These are phyloP conservation scores for Batkoa obscura DNA, from an alignment of 371 early-diverging fungal species.

Conservation along the genomic window DNA sequence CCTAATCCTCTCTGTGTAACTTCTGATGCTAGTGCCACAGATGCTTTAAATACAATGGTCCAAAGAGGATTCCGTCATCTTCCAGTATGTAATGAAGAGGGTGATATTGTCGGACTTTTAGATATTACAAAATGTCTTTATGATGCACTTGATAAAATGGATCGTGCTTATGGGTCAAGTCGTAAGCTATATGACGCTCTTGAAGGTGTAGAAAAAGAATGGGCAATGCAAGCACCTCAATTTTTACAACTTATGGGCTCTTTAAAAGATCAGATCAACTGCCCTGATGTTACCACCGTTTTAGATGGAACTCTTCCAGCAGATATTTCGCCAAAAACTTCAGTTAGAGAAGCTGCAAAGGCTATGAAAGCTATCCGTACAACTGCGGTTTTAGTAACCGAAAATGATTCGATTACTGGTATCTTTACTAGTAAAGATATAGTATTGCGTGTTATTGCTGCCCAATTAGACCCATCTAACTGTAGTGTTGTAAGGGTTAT, in stretches of 20 bases:
- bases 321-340: conserved; percentile 54
- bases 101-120: conserved; percentile 78
- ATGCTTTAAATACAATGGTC: conserved; percentile 89
- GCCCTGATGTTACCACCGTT: conserved; percentile 69
- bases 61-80: conserved; percentile 82
- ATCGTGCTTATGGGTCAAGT: conserved; percentile 76
- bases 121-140: conserved; percentile 93
- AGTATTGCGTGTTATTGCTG: conserved; percentile 88
- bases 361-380: conserved; percentile 70
- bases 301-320: conserved; percentile 46
- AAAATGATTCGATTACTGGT: conserved; percentile 59
- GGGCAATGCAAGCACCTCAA: conserved; percentile 23
- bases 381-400: conserved; percentile 80
- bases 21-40: conserved; percentile 62
- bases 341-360: conserved; percentile 72
- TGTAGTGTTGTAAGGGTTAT: conserved; percentile 93
- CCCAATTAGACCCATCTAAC: conserved; percentile 68
- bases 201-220: conserved; percentile 82
- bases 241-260: conserved; percentile 48
- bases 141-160: conserved; percentile 87
- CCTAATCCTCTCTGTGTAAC: conserved; percentile 71
- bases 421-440: conserved; percentile 93
- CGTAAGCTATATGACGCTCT: conserved; percentile 72
- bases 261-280: conserved; percentile 58
- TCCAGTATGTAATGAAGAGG: conserved; percentile 83